Percentiles rank a stretch among this genome's conserved stretches.
phyloP scores from a whole-genome alignment of 208 protist species.

The Leishmania tarentolae region DNA sequence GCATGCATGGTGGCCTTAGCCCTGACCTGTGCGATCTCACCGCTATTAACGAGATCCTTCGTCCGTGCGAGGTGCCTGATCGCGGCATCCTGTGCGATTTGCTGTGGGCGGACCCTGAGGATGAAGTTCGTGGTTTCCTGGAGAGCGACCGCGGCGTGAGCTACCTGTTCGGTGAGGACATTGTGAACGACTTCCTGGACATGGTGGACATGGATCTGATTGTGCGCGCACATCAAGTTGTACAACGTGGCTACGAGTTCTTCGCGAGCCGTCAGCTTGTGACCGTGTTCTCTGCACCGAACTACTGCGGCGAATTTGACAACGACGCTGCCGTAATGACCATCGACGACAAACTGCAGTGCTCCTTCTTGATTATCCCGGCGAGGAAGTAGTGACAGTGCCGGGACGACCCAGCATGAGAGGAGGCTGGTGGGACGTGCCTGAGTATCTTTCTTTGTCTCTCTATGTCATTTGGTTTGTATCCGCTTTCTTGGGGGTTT shows the following conservation, averaged over 20 bases:
- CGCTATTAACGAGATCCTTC: conserved; percentile 93
- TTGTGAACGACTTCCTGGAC: conserved; percentile 98
- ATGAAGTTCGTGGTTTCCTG: conserved; percentile 74
- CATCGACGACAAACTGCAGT: conserved; percentile 98
- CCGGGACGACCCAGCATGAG: too few species aligned
- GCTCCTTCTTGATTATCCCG: conserved; percentile 95
- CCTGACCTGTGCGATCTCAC: conserved; percentile 96
- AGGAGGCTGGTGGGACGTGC: too few species aligned
- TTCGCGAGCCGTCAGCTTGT: conserved; percentile 99
- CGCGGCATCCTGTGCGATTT: conserved; percentile 99
- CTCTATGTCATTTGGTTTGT: too few species aligned
- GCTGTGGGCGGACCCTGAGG: conserved; percentile 98
- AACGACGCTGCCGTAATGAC: conserved; percentile 97
- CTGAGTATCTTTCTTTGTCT: too few species aligned
- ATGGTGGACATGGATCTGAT: conserved; percentile 99
- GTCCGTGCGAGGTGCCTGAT: conserved; percentile 99
- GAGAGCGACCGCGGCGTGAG: conserved; percentile 98
- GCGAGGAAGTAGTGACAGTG: too few species aligned
- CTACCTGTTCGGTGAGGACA: conserved; percentile 98
- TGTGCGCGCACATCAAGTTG: conserved; percentile 98
- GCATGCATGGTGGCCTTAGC: conserved; percentile 98
- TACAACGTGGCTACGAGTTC: conserved; percentile 99
- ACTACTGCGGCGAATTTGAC: conserved; percentile 99
- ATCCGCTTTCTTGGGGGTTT: too few species aligned
- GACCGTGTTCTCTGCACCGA: conserved; percentile 99